Conservation (phyloP, 1,284 basidiomycete genomes). For the Ustilago tritici region DNA sequence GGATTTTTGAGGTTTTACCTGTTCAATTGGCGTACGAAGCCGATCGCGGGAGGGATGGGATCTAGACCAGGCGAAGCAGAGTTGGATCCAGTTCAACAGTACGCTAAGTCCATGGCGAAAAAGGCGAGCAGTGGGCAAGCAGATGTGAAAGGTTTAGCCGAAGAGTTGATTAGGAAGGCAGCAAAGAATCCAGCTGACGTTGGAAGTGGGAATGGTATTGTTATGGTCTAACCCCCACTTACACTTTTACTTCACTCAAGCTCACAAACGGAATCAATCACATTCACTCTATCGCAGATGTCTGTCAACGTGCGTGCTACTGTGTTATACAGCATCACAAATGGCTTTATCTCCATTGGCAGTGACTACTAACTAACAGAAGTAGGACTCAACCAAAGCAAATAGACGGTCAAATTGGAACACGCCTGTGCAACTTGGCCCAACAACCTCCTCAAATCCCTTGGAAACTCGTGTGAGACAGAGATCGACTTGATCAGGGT, state of each 20-base stretch:
- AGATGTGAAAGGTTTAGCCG: slow-evolving; percentile 16
- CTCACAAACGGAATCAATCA: no score
- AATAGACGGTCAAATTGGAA: slow-evolving; percentile 59
- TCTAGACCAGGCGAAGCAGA: slow-evolving; percentile 59
- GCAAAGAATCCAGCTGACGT: slow-evolving; percentile 43
- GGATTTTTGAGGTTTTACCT: slow-evolving; percentile 90
- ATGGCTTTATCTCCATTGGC: not conserved
- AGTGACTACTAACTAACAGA: slow-evolving; percentile 14
- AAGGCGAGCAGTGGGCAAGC: not conserved
- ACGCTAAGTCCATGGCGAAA: slow-evolving; percentile 31
- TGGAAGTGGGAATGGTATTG: slow-evolving; percentile 64
- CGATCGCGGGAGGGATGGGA: slow-evolving; percentile 66
- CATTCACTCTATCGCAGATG: not conserved
- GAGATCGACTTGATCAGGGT: slow-evolving; percentile 58
- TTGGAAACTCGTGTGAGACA: slow-evolving; percentile 51
- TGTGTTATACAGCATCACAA: not conserved
- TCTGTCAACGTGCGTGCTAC: not conserved
- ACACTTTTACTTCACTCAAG: not conserved
- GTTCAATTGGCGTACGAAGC: slow-evolving; percentile 71
- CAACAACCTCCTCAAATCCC: slow-evolving; percentile 51
- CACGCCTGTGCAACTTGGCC: slow-evolving; percentile 61
- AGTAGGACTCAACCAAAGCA: slow-evolving; percentile 55
- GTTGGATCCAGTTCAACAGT: slow-evolving; percentile 57
- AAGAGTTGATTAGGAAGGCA: slow-evolving; percentile 30
- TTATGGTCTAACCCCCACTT: slow-evolving; percentile 59